Evolutionary conservation across 768 basidiomycete species (phyloP).

Genomic region (Pleurotus eryngii): DNA sequence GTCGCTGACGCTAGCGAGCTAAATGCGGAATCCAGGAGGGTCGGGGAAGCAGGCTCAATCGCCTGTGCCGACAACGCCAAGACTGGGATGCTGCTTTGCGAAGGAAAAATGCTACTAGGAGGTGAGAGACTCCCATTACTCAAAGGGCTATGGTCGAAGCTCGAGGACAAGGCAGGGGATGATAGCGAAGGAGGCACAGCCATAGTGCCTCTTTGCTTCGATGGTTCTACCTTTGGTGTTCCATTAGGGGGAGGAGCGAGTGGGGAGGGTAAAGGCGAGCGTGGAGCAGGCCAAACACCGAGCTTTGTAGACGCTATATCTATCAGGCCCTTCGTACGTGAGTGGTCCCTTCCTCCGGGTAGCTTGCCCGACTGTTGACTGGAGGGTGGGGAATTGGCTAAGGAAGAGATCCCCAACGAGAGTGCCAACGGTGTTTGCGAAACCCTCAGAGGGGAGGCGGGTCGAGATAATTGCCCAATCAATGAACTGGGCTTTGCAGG

Average conservation of each 20-base stretch:
- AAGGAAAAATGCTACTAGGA: neutral
- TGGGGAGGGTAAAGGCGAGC: slow-evolving; percentile 41
- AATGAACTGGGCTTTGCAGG: slow-evolving; percentile 28
- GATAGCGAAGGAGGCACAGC: slow-evolving; percentile 9
- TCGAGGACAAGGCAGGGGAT: slow-evolving; percentile 13
- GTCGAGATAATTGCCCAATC: slow-evolving; percentile 4
- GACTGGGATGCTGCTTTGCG: too few relatives aligned
- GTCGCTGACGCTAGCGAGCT: neutral
- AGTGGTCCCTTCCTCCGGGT: slow-evolving; percentile 43
- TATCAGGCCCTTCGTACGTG: slow-evolving; percentile 56
- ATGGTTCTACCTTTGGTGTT: slow-evolving; percentile 22
- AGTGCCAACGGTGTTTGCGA: slow-evolving; percentile 15
- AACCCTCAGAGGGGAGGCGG: slow-evolving; percentile 23
- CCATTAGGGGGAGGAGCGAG: slow-evolving; percentile 31
- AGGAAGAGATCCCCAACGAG: neutral
- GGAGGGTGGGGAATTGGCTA: slow-evolving; percentile 8
- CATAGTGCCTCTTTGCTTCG: slow-evolving; percentile 16
- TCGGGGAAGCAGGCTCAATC: too few relatives aligned
- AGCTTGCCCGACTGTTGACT: slow-evolving; percentile 14
- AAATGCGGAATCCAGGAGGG: neutral
- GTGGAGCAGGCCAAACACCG: slow-evolving; percentile 47
- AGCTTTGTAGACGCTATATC: slow-evolving; percentile 43
- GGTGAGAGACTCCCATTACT: slow-evolving; percentile 7
- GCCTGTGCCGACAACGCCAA: too few relatives aligned
- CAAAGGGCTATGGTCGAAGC: neutral